Conservation (phyloP, 176 grass and related monocot species). For the Guadua angustifolia region DNA sequence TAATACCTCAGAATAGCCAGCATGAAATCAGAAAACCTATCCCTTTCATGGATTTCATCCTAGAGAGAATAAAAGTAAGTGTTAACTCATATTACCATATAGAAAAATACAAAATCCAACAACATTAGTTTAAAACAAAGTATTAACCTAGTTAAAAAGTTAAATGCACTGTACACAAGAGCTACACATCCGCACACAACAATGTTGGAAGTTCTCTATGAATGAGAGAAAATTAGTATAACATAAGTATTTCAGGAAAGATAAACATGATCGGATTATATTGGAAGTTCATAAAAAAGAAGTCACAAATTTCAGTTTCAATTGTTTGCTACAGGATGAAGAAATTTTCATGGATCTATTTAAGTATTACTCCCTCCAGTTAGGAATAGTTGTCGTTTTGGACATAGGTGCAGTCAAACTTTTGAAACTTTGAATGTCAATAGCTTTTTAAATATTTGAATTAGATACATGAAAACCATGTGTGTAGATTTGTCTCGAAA, state of each 20-base stretch:
- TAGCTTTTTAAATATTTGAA: too few relatives aligned
- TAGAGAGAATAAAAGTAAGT: slow-evolving; percentile 38
- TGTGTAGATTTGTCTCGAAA: too few relatives aligned
- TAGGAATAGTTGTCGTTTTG: too few relatives aligned
- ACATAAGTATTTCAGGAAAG: slow-evolving; percentile 20
- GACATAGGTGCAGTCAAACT: too few relatives aligned
- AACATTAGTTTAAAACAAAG: not conserved
- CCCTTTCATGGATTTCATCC: slow-evolving; percentile 99
- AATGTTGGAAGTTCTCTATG: not conserved
- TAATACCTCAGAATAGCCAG: slow-evolving; percentile 91
- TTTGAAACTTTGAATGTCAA: too few relatives aligned
- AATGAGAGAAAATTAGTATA: not conserved
- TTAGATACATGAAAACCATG: too few relatives aligned
- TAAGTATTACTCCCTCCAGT: not conserved
- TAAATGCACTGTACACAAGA: not conserved
- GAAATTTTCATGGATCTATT: not conserved
- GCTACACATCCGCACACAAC: not conserved
- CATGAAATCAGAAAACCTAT: slow-evolving; percentile 98
- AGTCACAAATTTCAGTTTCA: slow-evolving; percentile 13
- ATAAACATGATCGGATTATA: not conserved
- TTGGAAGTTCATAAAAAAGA: not conserved
- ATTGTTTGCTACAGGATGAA: not conserved
- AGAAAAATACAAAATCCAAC: slow-evolving; percentile 29
- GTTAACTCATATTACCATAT: slow-evolving; percentile 34
- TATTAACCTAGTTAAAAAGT: not conserved